Base-by-base conservation (phyloP, 176 grass and related monocot species). In the Oryza meridionalis region DNA sequence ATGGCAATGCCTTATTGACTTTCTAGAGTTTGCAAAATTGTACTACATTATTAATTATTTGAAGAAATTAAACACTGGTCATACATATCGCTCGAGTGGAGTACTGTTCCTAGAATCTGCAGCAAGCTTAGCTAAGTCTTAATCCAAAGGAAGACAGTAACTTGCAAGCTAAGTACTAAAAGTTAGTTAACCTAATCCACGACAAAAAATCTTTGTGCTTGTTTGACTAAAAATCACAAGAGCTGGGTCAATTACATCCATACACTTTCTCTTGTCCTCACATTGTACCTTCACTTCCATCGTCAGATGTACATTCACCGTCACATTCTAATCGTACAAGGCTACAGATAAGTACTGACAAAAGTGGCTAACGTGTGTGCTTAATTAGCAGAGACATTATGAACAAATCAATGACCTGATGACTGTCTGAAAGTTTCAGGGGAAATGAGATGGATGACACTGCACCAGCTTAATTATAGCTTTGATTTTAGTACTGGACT, bases 111-210 rank as follows among this genome's bases (percentile, higher is more conserved):
- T 12, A 25, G 21, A 45, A 70, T 45, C 40, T 46, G 16, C 27
- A 32, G 14, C 10, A 37, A 14, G 53, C 19, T 47, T 37, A 37
- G 35, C 35, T 37, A 37, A 24, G 58, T 51, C 9, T 65, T 58
- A 19, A 73, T 27, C 69, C 25, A n/a, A 33, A 16, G 40, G 14
- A 62, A 17, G 55, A 62, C n/a, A 73, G 14, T 72, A 31, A 66
- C 76, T 53, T 79, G 76, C n/a, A 40, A 7, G 67, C 43, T 14
- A 86, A 72, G 55, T 51, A 31, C 55, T 26, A 42, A 51, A 79
- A 38, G 84, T 72, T 86, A 53, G 84, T 16, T 72, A 21, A 79
- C 14, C 76, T 79, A 79, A 65, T 40, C 59, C 77, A 73, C 43
- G 69, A 73, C 42, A 50, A 31, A 43, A 43, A 50, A 31, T 29